These are phyloP conservation scores for Domatiomyces globalis DNA, from an alignment of 2,329 filamentous ascomycete species.

Conservation along the genomic window DNA sequence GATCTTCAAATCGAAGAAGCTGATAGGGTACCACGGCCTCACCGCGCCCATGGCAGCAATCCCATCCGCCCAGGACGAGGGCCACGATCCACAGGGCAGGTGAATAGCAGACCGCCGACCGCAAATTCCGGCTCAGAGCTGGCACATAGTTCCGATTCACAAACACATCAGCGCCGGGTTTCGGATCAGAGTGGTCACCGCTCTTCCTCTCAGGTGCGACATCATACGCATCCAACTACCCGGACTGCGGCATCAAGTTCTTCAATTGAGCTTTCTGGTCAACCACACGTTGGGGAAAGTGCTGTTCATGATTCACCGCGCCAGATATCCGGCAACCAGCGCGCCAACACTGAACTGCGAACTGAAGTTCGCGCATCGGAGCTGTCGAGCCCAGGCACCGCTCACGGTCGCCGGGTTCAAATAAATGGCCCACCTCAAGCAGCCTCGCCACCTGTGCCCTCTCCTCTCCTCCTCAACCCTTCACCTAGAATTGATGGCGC, in stretches of 20 bases:
- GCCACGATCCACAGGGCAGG: background rate
- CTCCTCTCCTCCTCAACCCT: background rate
- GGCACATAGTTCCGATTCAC: background rate
- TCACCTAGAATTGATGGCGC: background rate
- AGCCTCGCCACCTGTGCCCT: background rate
- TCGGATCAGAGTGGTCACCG: slow-evolving; percentile 18
- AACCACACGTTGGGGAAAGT: slow-evolving; percentile 14
- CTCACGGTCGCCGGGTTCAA: slow-evolving; percentile 6
- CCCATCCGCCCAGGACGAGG: background rate
- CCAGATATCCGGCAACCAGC: slow-evolving; percentile 7
- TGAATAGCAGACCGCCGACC: background rate
- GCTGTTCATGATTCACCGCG: slow-evolving; percentile 6
- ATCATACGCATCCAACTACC: background rate
- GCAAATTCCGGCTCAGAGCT: background rate
- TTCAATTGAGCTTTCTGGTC: slow-evolving; percentile 46
- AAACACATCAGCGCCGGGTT: slow-evolving; percentile 13
- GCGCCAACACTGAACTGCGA: slow-evolving; percentile 14
- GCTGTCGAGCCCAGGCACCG: background rate
- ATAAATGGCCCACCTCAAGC: slow-evolving; percentile 5
- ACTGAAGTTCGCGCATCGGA: slow-evolving; percentile 4
- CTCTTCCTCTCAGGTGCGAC: background rate
- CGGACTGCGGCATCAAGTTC: slow-evolving; percentile 40
- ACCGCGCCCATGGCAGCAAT: background rate
- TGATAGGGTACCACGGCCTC: slow-evolving; percentile 10
- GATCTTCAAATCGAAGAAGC: slow-evolving; percentile 31